Evolutionary conservation across 805 yeast species (phyloP).

Genomic region (Yamadazyma laniorum): DNA sequence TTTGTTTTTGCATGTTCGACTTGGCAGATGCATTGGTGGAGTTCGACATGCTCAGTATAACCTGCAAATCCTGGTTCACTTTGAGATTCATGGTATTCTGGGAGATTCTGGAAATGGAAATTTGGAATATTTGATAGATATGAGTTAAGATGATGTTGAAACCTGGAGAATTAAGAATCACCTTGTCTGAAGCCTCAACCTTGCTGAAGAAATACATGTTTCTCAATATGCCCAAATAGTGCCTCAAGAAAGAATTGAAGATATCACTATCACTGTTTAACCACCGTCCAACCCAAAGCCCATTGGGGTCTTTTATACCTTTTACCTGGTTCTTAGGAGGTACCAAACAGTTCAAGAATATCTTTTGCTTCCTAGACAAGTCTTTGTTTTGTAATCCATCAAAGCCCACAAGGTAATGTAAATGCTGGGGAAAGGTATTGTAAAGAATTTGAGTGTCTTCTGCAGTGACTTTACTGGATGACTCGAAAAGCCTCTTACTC

Average conservation of each 20-base stretch:
- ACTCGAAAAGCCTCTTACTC: conserved; percentile 5
- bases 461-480: not conserved
- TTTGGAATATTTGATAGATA: conserved; percentile 40
- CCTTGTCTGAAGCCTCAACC: conserved; percentile 4
- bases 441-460: conserved; percentile 12
- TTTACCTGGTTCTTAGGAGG: conserved; percentile 43
- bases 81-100: conserved; percentile 14
- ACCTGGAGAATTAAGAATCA: conserved; percentile 41
- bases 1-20: conserved; percentile 18
- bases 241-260: conserved; percentile 60
- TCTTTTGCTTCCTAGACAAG: conserved; percentile 23
- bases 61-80: conserved; percentile 7
- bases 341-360: conserved; percentile 32
- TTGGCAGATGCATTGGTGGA: not conserved
- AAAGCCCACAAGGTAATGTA: conserved; percentile 30
- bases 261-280: conserved; percentile 53
- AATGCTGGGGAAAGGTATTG: conserved; percentile 26
- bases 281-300: conserved; percentile 65
- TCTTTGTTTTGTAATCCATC: conserved; percentile 27
- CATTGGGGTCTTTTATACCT: conserved; percentile 57
- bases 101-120: conserved; percentile 27
- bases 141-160: conserved; percentile 45
- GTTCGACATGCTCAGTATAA: not conserved
- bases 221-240: conserved; percentile 41
- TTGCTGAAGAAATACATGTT: not conserved